These are phyloP conservation scores for Erigeron canadensis DNA, from an alignment of 129 eudicot genomes.

Conservation along the genomic window DNA sequence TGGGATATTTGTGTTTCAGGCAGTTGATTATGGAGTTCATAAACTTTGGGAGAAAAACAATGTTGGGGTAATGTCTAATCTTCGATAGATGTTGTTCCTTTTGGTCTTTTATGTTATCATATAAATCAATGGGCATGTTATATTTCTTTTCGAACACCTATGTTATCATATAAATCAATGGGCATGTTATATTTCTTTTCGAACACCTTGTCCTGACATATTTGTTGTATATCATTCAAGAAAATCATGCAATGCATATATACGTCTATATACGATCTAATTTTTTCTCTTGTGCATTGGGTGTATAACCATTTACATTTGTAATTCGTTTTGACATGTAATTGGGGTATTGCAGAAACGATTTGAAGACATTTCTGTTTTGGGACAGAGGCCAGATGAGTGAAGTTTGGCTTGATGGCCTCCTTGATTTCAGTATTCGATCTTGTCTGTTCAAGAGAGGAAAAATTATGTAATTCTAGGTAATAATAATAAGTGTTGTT, in stretches of 20 bases:
- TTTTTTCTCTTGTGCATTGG: no score
- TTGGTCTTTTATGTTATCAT: background rate
- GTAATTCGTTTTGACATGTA: background rate
- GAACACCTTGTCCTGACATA: no score
- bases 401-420: slow-evolving; percentile 10
- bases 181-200: no score
- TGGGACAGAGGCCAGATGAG: slow-evolving; percentile 23
- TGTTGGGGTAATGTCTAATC: slow-evolving; percentile 55
- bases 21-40: slow-evolving; percentile 70
- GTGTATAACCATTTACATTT: no score
- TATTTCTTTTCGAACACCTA: background rate
- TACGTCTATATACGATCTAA: no score
- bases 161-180: background rate
- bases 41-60: slow-evolving; percentile 72
- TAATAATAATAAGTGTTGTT: background rate
- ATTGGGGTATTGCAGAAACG: slow-evolving; percentile 20
- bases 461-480: background rate
- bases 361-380: slow-evolving; percentile 29
- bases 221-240: no score
- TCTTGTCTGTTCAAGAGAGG: background rate
- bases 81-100: background rate
- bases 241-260: no score
- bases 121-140: background rate
- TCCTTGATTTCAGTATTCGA: background rate
- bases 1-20: slow-evolving; percentile 38